Percentiles rank a stretch among this genome's conserved stretches.
These are phyloP conservation scores for Cercospora sp. DNA, from an alignment of 2,329 filamentous ascomycete species.

Conservation along the genomic window DNA sequence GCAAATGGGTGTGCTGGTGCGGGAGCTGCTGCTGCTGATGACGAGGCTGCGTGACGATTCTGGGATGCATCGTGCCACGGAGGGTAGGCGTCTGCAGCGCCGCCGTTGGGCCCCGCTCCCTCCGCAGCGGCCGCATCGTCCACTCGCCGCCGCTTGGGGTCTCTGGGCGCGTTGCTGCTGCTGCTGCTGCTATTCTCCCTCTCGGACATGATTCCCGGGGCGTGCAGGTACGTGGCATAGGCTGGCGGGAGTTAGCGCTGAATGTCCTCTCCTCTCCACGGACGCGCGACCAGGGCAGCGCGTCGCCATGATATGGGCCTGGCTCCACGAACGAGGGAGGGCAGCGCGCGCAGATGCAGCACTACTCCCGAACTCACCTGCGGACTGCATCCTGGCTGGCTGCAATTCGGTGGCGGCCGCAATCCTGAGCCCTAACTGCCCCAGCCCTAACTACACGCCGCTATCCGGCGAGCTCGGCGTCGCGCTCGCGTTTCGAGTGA, in stretches of 20 bases:
- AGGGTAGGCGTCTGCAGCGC: conserved; percentile 6
- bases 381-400: background rate
- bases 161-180: background rate
- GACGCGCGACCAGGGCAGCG: conserved; percentile 1
- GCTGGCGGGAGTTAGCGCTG: conserved; percentile 17
- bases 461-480: background rate
- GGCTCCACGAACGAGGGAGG: background rate
- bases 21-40: background rate
- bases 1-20: background rate
- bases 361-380: background rate
- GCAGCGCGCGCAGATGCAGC: background rate
- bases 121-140: conserved; percentile 8
- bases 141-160: conserved; percentile 17
- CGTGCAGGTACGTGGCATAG: conserved; percentile 8
- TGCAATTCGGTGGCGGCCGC: background rate
- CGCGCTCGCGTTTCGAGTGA: background rate
- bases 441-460: background rate
- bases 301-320: background rate
- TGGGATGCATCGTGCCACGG: conserved; percentile 13
- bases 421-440: background rate
- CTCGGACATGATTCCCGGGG: conserved; percentile 17
- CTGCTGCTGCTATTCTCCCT: background rate
- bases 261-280: background rate
- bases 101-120: background rate
- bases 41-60: background rate